These are phyloP conservation scores for Brasilioporus rufonigricans DNA, from an alignment of 768 basidiomycete genomes.

Conservation along the genomic window DNA sequence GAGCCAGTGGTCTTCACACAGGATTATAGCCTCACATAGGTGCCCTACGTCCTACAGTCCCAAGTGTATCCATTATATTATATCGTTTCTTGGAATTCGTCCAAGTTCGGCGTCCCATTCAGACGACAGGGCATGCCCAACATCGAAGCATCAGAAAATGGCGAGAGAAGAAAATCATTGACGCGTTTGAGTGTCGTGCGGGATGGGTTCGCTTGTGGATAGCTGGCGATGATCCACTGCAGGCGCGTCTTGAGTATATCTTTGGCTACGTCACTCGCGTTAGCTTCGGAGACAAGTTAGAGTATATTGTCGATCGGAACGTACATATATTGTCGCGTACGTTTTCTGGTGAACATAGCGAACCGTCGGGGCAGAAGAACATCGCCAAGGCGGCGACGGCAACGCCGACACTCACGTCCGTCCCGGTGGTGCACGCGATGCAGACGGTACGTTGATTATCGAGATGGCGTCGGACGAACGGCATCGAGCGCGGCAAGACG, in stretches of 20 bases:
- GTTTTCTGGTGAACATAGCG: constrained; percentile 11
- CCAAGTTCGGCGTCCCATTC: neutral
- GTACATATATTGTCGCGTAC: constrained; percentile 17
- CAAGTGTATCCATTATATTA: neutral
- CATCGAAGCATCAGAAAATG: neutral
- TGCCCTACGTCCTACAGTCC: neutral
- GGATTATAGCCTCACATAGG: neutral
- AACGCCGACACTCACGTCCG: constrained; percentile 63
- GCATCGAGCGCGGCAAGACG: constrained; percentile 47
- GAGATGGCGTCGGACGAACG: constrained; percentile 46
- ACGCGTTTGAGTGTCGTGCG: constrained; percentile 76
- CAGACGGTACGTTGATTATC: constrained; percentile 37
- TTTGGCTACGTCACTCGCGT: constrained; percentile 42
- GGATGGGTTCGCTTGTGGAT: constrained; percentile 79
- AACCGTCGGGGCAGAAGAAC: constrained; percentile 58
- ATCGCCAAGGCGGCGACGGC: constrained; percentile 54
- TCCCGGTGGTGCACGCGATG: constrained; percentile 55
- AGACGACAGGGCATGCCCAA: neutral
- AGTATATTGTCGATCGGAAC: constrained; percentile 7
- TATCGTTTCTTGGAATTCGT: neutral
- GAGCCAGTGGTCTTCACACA: constrained; percentile 22
- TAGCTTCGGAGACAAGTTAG: neutral
- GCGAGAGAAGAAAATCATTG: constrained; percentile 69
- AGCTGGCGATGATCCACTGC: constrained; percentile 81
- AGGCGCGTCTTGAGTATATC: constrained; percentile 65